Base-by-base conservation (phyloP, 78 protist genomes). In the Tieghemostelium lacteum region DNA sequence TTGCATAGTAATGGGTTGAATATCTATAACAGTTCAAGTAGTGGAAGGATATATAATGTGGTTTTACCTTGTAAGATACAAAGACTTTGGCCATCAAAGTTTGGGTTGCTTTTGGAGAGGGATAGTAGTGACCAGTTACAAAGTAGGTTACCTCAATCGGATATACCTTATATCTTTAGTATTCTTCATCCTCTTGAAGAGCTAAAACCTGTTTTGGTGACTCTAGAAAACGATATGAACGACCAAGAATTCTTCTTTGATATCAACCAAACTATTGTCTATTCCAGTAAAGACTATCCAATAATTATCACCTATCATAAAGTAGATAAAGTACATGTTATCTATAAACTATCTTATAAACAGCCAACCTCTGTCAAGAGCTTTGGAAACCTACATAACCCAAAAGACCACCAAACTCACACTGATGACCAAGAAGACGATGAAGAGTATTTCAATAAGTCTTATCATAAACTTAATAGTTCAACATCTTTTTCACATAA, bases 151-250 rank as follows among this genome's bases (percentile, higher is more conserved):
- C 40, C 19, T 37, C 72, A 33, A 57, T 57, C 63, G 28, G 91
- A 83, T 6, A 34, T 67, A 31, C 91, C 91, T 4, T 69, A 71
- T 3, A 61, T 83, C 28, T 58, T 83, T 26, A 69, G 80, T 58
- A 45, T 83, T 14, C n/a, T 55, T 12, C 75, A 83, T 69, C 91
- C 91, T 24, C 65, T 83, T 3, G 91, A 83, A 45, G 91, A 83
- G 31, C 31, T 83, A 3, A 52, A 60, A 39, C 91, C 91, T 8
- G 65, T 83, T 3, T 52, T 83, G 39, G 14, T 31, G 14, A 6
- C 42, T 16, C 4, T 29, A 0, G 65, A 50, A 2, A 16, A 29
- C 0, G 76, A 26, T 16, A 20, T 22, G 24, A 52, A 54, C 28
- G 49, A 33, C 24, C 76, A 58, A 36, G 54, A 58, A 14, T 83